phyloP scores from a whole-genome alignment of 805 yeast species.

The Suhomyces xylopsoci region DNA sequence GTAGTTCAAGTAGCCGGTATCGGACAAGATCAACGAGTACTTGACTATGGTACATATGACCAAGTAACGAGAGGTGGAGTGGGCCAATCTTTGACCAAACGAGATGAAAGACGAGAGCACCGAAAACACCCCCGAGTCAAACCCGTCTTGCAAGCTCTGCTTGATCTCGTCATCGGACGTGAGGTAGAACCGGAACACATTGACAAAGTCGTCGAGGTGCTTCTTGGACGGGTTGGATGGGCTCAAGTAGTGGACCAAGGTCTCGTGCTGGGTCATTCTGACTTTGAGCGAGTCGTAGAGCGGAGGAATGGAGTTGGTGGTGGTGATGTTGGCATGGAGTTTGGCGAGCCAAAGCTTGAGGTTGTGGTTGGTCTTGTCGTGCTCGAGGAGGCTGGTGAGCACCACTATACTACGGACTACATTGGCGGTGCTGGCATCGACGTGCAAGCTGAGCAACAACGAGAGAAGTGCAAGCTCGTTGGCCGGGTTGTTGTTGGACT shows the following conservation, averaged over 20 bases:
- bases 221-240: slow-evolving; percentile 36
- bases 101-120: slow-evolving; percentile 66
- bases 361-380: slow-evolving; percentile 72
- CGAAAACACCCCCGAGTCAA: slow-evolving; percentile 57
- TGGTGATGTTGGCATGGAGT: slow-evolving; percentile 58
- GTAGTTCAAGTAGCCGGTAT: slow-evolving; percentile 28
- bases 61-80: slow-evolving; percentile 48
- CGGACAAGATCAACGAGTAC: slow-evolving; percentile 29
- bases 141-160: slow-evolving; percentile 48
- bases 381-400: slow-evolving; percentile 52
- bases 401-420: slow-evolving; percentile 44
- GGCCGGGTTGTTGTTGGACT: slow-evolving; percentile 68
- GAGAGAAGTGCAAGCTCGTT: slow-evolving; percentile 63
- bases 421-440: slow-evolving; percentile 20
- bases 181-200: slow-evolving; percentile 49
- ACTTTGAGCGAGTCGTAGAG: slow-evolving; percentile 57
- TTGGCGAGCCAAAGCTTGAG: slow-evolving; percentile 68
- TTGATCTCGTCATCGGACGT: slow-evolving; percentile 52
- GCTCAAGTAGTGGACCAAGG: slow-evolving; percentile 48
- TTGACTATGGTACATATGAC: slow-evolving; percentile 32
- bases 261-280: slow-evolving; percentile 75
- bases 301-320: slow-evolving; percentile 44
- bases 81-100: slow-evolving; percentile 49
- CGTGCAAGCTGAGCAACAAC: slow-evolving; percentile 24
- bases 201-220: slow-evolving; percentile 18